Conservation (phyloP, 2,329 filamentous ascomycete species). For the Reticulascus tulasneorum region DNA sequence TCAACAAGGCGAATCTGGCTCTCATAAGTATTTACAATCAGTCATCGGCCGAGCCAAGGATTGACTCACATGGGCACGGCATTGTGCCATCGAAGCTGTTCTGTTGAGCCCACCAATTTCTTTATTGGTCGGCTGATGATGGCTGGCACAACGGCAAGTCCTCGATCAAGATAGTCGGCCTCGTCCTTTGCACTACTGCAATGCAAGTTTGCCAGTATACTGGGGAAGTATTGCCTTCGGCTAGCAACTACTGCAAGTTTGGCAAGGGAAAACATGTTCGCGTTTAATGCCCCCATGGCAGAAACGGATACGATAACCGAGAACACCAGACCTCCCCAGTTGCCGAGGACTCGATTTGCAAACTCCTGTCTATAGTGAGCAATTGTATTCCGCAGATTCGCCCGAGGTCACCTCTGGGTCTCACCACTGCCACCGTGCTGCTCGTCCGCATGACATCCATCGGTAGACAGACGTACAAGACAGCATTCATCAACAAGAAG, state of each 20-base stretch:
- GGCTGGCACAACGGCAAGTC: slow-evolving; percentile 12
- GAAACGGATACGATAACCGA: slow-evolving; percentile 35
- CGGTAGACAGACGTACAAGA: slow-evolving; percentile 37
- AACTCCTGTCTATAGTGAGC: slow-evolving; percentile 24
- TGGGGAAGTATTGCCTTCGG: slow-evolving; percentile 22
- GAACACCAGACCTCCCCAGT: slow-evolving; percentile 32
- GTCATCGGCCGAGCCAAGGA: not conserved
- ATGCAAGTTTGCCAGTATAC: slow-evolving; percentile 21
- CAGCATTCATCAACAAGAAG: slow-evolving; percentile 37
- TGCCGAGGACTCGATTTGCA: slow-evolving; percentile 26
- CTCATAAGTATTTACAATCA: slow-evolving; percentile 5
- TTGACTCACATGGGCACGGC: slow-evolving; percentile 17
- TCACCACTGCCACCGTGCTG: slow-evolving; percentile 38
- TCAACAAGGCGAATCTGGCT: slow-evolving; percentile 17
- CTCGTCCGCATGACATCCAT: slow-evolving; percentile 34
- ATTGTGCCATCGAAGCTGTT: slow-evolving; percentile 16
- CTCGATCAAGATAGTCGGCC: slow-evolving; percentile 18
- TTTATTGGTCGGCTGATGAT: slow-evolving; percentile 15
- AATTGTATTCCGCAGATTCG: slow-evolving; percentile 4
- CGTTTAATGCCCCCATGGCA: slow-evolving; percentile 36
- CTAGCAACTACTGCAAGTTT: slow-evolving; percentile 35
- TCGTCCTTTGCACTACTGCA: slow-evolving; percentile 22
- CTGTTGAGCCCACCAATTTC: slow-evolving; percentile 18
- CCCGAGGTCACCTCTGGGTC: slow-evolving; percentile 8
- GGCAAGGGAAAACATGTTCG: slow-evolving; percentile 39